phyloP scores from a whole-genome alignment of 352 stramenopile genomes.

The Phytopythium ostracodes region DNA sequence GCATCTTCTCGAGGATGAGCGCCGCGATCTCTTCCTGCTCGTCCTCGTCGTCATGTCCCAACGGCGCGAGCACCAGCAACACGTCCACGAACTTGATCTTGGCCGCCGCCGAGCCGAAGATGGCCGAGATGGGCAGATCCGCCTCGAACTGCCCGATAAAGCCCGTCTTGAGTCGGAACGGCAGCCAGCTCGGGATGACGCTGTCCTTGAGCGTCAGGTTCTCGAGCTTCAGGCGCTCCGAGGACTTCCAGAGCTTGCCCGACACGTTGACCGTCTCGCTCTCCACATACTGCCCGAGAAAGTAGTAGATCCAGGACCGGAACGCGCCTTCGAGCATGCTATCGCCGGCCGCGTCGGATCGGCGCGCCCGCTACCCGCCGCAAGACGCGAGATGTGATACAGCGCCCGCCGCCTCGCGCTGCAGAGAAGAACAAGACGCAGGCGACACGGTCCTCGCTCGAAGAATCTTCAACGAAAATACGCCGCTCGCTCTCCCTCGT shows the following conservation, averaged over 20 bases:
- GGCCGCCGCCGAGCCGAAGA: slow-evolving; percentile 70
- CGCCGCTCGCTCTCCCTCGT: background rate
- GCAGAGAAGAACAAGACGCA: background rate
- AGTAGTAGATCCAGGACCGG: slow-evolving; percentile 85
- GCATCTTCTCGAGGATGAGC: slow-evolving; percentile 67
- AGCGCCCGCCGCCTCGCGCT: background rate
- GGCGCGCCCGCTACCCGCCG: background rate
- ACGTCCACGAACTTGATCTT: slow-evolving; percentile 89
- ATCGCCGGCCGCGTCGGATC: background rate
- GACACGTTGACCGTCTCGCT: slow-evolving; percentile 81
- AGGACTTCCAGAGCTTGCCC: slow-evolving; percentile 87
- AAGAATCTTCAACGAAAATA: no score
- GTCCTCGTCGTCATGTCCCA: slow-evolving; percentile 67
- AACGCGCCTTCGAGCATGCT: slow-evolving; percentile 83
- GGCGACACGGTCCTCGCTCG: background rate
- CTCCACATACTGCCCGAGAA: slow-evolving; percentile 87
- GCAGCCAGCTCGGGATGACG: slow-evolving; percentile 76
- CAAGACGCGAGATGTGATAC: background rate
- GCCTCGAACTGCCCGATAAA: slow-evolving; percentile 86
- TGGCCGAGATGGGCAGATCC: slow-evolving; percentile 81
- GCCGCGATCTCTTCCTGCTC: slow-evolving; percentile 55
- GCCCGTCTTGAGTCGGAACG: slow-evolving; percentile 82
- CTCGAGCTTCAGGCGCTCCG: slow-evolving; percentile 84
- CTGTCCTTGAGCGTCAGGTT: slow-evolving; percentile 82
- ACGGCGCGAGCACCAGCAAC: slow-evolving; percentile 68